A percentile compares a stretch with the other conserved stretches of the same genome.
These are phyloP conservation scores for Penicillium daleae DNA, from an alignment of 495 filamentous ascomycete genomes.

Conservation along the genomic window DNA sequence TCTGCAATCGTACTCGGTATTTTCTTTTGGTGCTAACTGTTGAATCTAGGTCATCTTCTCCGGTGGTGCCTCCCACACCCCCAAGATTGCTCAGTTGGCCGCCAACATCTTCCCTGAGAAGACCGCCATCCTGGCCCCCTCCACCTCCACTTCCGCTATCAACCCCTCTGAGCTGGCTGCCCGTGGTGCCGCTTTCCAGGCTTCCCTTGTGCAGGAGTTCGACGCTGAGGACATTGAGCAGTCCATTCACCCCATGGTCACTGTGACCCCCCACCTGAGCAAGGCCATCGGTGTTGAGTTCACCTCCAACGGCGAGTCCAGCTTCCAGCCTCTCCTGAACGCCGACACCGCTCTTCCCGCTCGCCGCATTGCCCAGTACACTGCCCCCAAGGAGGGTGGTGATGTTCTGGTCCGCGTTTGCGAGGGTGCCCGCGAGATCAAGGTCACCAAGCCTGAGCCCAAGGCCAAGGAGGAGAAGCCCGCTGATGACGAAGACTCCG, in stretches of 20 bases:
- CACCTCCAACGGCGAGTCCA: conserved; percentile 60
- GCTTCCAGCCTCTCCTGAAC: conserved; percentile 77
- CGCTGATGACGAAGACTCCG: conserved; percentile 65
- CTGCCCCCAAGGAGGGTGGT: conserved; percentile 74
- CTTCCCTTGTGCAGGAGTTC: conserved; percentile 88
- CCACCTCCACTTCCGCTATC: conserved; percentile 74
- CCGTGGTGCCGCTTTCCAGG: conserved; percentile 93
- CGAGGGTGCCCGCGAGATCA: conserved; percentile 86
- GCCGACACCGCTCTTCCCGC: conserved; percentile 90
- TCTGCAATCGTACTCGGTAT: neutral
- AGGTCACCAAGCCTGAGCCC: conserved; percentile 81
- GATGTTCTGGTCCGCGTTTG: conserved; percentile 84
- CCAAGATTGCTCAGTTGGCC: conserved; percentile 81
- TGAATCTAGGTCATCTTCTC: conserved; percentile 71
- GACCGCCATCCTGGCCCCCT: conserved; percentile 80
- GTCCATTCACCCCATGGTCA: conserved; percentile 93
- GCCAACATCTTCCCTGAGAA: conserved; percentile 76
- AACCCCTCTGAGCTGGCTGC: conserved; percentile 91
- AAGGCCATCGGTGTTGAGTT: conserved; percentile 88
- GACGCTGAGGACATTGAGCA: conserved; percentile 93
- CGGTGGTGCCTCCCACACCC: conserved; percentile 91
- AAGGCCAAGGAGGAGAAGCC: conserved; percentile 70
- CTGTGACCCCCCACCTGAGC: conserved; percentile 84
- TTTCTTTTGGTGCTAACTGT: conserved; percentile 26
- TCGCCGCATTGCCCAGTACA: conserved; percentile 76